These are phyloP conservation scores for Flaveria ramosissima DNA, from an alignment of 129 eudicot genomes.

Conservation along the genomic window DNA sequence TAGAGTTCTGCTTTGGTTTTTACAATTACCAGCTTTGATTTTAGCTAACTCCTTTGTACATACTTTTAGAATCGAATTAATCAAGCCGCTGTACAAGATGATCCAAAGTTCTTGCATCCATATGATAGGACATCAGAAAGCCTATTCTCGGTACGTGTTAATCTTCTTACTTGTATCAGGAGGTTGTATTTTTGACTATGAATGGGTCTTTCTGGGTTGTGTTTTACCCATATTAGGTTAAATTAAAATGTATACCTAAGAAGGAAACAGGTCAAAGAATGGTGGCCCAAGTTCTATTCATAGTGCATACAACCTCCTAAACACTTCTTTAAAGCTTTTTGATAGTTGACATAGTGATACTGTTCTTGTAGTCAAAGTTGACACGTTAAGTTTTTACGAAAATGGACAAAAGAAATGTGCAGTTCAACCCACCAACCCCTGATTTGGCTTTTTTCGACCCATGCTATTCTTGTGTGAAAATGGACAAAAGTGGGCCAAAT, in stretches of 20 bases:
- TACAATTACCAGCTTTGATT: conserved; percentile 6
- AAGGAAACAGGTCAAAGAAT: background rate
- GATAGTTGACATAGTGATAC: background rate
- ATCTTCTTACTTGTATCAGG: conserved; percentile 3
- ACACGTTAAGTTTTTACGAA: background rate
- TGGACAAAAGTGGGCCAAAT: no score
- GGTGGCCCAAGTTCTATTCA: background rate
- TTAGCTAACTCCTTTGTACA: conserved; percentile 17
- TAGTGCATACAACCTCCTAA: background rate
- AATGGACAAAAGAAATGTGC: background rate
- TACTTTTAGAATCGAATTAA: conserved; percentile 47
- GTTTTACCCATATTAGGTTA: background rate
- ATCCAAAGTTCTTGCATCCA: conserved; percentile 71
- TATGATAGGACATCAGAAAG: conserved; percentile 84
- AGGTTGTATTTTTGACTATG: background rate
- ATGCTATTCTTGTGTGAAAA: background rate
- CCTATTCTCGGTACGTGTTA: conserved; percentile 65
- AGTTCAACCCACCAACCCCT: background rate
- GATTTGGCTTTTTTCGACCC: background rate
- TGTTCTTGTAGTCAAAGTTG: background rate
- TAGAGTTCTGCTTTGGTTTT: background rate
- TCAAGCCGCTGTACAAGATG: conserved; percentile 42
- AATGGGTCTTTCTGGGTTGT: background rate
- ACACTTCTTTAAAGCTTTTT: background rate
- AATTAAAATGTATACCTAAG: background rate